Conservation (phyloP, 2,329 filamentous ascomycete species). For the Fusarium irregulare region DNA sequence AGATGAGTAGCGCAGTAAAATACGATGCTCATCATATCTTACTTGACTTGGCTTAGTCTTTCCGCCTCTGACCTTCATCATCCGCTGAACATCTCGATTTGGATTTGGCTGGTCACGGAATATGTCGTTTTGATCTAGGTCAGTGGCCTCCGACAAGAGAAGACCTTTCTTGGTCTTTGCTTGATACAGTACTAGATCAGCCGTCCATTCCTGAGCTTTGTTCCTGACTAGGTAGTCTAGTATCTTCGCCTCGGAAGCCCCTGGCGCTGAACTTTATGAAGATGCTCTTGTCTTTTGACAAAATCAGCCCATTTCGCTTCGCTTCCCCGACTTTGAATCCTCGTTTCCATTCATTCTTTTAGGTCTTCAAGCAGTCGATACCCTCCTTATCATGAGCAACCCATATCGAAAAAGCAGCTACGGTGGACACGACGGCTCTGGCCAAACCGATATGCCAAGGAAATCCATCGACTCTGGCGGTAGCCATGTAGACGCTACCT, state of each 20-base stretch:
- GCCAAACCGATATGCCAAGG: slow-evolving; percentile 20
- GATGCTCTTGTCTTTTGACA: slow-evolving; percentile 4
- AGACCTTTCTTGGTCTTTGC: background rate
- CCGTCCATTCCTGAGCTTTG: slow-evolving; percentile 15
- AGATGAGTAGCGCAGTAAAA: background rate
- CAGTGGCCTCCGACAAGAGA: background rate
- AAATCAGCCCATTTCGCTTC: slow-evolving; percentile 5
- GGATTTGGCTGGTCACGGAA: background rate
- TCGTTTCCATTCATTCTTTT: background rate
- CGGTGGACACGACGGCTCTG: slow-evolving; percentile 12
- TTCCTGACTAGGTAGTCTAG: slow-evolving; percentile 14
- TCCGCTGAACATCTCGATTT: background rate
- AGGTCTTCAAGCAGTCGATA: background rate
- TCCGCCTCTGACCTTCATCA: slow-evolving; percentile 9
- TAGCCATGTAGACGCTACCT: slow-evolving; percentile 13
- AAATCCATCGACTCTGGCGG: slow-evolving; percentile 26
- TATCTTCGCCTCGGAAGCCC: background rate
- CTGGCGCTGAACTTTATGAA: slow-evolving; percentile 23
- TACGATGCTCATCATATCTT: background rate
- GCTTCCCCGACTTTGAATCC: background rate
- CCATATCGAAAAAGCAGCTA: slow-evolving; percentile 26
- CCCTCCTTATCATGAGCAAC: slow-evolving; percentile 17
- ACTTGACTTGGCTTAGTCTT: slow-evolving; percentile 14
- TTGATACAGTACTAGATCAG: background rate
- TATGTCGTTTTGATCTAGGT: background rate